phyloP scores from a whole-genome alignment of 805 yeast species.

The Pichia gijzeniarum region DNA sequence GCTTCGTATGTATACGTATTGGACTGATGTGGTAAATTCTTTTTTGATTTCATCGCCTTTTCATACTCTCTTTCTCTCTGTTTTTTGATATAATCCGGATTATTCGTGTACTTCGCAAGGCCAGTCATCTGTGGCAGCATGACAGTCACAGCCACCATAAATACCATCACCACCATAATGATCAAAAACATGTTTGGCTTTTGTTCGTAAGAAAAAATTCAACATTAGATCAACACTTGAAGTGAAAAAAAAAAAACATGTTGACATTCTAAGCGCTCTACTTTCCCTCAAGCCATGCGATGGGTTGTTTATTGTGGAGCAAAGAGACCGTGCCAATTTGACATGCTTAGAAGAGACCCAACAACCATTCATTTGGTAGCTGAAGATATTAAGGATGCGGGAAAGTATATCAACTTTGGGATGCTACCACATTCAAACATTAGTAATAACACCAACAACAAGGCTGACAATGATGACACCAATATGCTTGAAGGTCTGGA shows the following conservation, averaged over 20 bases:
- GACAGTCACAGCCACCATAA: conserved; percentile 20
- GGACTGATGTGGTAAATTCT: conserved; percentile 1
- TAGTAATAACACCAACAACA: not conserved
- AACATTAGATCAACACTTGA: too few relatives aligned
- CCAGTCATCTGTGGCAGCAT: conserved; percentile 26
- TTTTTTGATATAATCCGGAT: conserved; percentile 22
- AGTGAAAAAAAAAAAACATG: too few relatives aligned
- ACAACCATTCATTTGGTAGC: conserved; percentile 61
- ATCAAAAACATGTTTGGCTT: conserved; percentile 11
- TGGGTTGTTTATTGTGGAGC: too few relatives aligned
- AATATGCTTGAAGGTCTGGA: not conserved
- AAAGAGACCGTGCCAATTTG: not conserved
- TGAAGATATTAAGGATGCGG: conserved; percentile 48
- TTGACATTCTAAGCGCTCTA: too few relatives aligned
- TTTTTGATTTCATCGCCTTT: not conserved
- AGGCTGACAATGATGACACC: not conserved
- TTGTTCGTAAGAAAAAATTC: too few relatives aligned
- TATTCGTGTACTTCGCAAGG: conserved; percentile 22
- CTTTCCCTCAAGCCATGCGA: too few relatives aligned
- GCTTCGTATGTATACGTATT: conserved; percentile 22
- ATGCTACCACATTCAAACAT: not conserved
- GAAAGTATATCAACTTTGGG: conserved; percentile 17
- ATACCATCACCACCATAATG: conserved; percentile 15
- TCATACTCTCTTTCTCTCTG: conserved; percentile 8
- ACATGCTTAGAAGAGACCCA: conserved; percentile 63